Conservation (phyloP, 179 eudicot genomes). For the Amaranthus tricolor region DNA sequence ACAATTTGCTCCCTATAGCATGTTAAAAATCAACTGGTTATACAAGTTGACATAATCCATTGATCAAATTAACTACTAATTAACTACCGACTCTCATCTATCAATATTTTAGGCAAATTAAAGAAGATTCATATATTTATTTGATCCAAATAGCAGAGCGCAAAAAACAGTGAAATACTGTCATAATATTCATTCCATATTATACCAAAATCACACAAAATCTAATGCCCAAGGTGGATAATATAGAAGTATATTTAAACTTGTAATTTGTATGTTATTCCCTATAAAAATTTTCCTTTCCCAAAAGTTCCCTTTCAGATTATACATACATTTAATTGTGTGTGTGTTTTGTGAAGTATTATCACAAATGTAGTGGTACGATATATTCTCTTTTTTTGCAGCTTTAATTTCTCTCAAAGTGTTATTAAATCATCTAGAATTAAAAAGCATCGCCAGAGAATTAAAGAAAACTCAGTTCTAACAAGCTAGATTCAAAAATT, state of each 20-base stretch:
- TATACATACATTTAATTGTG: slow-evolving; percentile 5
- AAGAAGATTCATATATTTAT: too few species aligned
- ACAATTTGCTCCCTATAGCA: too few species aligned
- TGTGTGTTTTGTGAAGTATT: not conserved
- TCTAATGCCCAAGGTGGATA: not conserved
- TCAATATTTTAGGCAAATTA: too few species aligned
- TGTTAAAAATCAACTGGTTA: too few species aligned
- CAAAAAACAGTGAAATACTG: too few species aligned
- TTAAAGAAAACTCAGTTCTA: not conserved
- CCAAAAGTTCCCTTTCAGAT: slow-evolving; percentile 21
- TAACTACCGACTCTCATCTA: too few species aligned
- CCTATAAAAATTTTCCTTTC: slow-evolving; percentile 20
- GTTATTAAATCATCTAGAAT: not conserved
- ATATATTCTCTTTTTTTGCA: not conserved
- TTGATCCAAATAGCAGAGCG: too few species aligned
- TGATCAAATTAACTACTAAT: too few species aligned
- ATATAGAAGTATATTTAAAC: not conserved
- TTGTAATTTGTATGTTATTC: slow-evolving; percentile 8
- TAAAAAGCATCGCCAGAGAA: not conserved
- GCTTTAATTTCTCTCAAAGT: slow-evolving; percentile 18
- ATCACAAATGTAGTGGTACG: slow-evolving; percentile 1
- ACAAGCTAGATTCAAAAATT: slow-evolving; percentile 13
- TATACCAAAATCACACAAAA: not conserved
- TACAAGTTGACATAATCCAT: too few species aligned
- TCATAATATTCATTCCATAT: too few species aligned